These are phyloP conservation scores for Sugiyamaella americana DNA, from an alignment of 805 yeast species.

Conservation along the genomic window DNA sequence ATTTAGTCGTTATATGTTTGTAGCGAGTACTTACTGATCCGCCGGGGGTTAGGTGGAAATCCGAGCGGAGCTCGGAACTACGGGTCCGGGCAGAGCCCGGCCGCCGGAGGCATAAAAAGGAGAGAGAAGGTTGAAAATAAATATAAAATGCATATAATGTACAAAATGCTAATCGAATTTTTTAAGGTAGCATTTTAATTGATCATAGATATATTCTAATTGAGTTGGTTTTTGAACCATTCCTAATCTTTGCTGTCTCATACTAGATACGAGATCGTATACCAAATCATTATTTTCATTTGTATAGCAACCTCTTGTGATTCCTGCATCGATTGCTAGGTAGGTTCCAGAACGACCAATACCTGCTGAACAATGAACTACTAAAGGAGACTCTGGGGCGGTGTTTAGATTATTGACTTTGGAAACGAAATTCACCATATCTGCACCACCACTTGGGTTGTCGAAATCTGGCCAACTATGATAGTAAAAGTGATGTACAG, in stretches of 20 bases:
- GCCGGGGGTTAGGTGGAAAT: too few species aligned
- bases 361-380: conserved; percentile 94
- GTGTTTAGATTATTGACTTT: conserved; percentile 39
- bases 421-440: conserved; percentile 49
- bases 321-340: conserved; percentile 57
- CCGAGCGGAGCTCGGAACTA: too few species aligned
- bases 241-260: conserved; percentile 37
- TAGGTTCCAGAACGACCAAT: conserved; percentile 95
- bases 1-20: too few species aligned
- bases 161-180: not conserved
- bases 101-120: too few species aligned
- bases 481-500: conserved; percentile 60
- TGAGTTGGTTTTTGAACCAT: conserved; percentile 40
- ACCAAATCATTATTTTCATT: conserved; percentile 33
- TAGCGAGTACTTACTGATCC: too few species aligned
- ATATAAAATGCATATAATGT: not conserved
- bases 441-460: conserved; percentile 44
- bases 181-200: conserved; percentile 16
- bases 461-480: conserved; percentile 82
- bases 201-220: conserved; percentile 34
- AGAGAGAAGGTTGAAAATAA: not conserved
- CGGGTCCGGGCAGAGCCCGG: too few species aligned
- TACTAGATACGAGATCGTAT: conserved; percentile 27
- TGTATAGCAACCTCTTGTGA: conserved; percentile 15
- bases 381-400: conserved; percentile 45